Evolutionary conservation across 116 monocot genomes (phyloP).

Genomic region (Phalaenopsis hybrid): DNA sequence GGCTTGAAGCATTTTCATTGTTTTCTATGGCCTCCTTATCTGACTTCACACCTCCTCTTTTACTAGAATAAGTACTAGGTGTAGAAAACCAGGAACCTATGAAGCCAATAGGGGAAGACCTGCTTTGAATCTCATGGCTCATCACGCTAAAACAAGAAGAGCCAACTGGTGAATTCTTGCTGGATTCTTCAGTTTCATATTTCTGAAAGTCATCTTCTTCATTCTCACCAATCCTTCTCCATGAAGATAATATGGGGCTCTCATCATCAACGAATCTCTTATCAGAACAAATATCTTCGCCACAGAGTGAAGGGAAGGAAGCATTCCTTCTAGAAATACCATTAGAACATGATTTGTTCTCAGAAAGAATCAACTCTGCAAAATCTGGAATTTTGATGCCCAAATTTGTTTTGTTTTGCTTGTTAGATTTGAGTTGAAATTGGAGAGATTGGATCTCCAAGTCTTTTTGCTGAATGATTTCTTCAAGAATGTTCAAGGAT

Average conservation of each 20-base stretch:
- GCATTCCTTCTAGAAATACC: conserved; percentile 32
- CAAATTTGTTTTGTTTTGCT: conserved; percentile 22
- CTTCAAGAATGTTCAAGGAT: conserved; percentile 41
- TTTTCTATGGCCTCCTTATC: conserved; percentile 9
- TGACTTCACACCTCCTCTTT: conserved; percentile 4
- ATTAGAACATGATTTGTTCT: conserved; percentile 6
- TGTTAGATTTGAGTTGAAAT: conserved; percentile 30
- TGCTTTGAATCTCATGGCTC: conserved; percentile 2
- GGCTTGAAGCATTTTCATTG: background rate
- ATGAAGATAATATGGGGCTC: background rate
- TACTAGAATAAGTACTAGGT: conserved; percentile 7
- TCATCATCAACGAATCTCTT: conserved; percentile 16
- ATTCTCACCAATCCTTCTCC: too few species aligned
- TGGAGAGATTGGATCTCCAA: conserved; percentile 56
- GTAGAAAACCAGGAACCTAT: conserved; percentile 20
- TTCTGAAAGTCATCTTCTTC: too few species aligned
- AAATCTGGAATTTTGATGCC: conserved; percentile 9
- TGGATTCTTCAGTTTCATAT: too few species aligned
- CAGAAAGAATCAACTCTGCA: conserved; percentile 3
- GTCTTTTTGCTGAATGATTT: conserved; percentile 64
- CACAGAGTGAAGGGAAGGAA: conserved; percentile 40
- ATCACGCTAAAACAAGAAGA: conserved; percentile 4
- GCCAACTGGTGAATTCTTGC: background rate
- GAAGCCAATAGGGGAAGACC: background rate
- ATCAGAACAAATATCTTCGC: conserved; percentile 23